Evolutionary conservation across 2,329 filamentous ascomycete genomes (phyloP).

Genomic region (Talaromyces sp.): DNA sequence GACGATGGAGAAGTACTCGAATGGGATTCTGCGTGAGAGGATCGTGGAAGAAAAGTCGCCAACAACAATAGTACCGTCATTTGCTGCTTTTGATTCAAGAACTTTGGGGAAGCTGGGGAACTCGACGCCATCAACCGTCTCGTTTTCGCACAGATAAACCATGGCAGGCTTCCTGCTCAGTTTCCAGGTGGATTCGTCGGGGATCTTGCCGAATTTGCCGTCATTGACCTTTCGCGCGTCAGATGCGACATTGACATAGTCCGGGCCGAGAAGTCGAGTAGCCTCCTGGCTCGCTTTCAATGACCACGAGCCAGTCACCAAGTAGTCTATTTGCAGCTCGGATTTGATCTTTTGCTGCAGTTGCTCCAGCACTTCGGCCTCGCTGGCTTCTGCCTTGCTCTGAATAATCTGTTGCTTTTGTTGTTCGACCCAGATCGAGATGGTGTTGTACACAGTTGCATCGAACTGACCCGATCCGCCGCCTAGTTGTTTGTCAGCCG

Average conservation of each 20-base stretch:
- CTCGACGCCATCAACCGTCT: slow-evolving; percentile 84
- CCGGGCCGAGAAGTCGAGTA: slow-evolving; percentile 66
- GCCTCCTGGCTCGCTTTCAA: slow-evolving; percentile 85
- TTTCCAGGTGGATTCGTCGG: slow-evolving; percentile 70
- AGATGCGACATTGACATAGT: slow-evolving; percentile 70
- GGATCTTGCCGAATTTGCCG: slow-evolving; percentile 83
- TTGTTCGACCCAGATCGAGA: slow-evolving; percentile 73
- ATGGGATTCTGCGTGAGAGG: slow-evolving; percentile 39
- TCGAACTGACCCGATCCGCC: slow-evolving; percentile 85
- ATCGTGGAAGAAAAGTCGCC: slow-evolving; percentile 96
- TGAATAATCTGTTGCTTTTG: slow-evolving; percentile 51
- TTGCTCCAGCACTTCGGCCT: slow-evolving; percentile 52
- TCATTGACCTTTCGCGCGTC: slow-evolving; percentile 61
- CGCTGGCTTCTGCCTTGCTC: slow-evolving; percentile 29
- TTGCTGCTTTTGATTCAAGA: slow-evolving; percentile 55
- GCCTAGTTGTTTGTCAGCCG: slow-evolving; percentile 19
- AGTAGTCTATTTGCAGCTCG: slow-evolving; percentile 78
- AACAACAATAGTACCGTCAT: slow-evolving; percentile 69
- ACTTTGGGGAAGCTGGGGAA: slow-evolving; percentile 68
- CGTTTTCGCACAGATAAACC: slow-evolving; percentile 89
- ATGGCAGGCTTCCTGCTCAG: slow-evolving; percentile 62
- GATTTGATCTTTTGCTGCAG: slow-evolving; percentile 60
- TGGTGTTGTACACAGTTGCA: slow-evolving; percentile 76
- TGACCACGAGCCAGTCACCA: slow-evolving; percentile 88
- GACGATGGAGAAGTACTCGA: slow-evolving; percentile 7